phyloP scores from a whole-genome alignment of 257 asterid genomes.

The Penstemon eatonii region DNA sequence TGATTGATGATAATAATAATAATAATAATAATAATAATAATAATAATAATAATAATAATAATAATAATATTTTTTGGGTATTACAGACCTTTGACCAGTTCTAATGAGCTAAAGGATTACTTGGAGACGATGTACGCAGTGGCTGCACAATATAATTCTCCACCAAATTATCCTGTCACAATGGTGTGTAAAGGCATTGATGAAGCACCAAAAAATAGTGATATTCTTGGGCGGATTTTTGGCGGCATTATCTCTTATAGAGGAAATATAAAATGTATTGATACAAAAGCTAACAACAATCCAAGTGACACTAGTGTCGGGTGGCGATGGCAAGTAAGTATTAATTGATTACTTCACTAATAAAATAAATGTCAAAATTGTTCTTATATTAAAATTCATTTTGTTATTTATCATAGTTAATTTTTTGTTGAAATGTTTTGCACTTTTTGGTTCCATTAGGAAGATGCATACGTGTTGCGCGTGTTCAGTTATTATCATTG shows the following conservation, averaged over 20 bases:
- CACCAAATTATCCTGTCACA: constrained; percentile 50
- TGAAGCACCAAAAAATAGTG: constrained; percentile 38
- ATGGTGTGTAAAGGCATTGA: constrained; percentile 57
- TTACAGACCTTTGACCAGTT: constrained; percentile 39
- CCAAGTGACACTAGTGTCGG: constrained; percentile 44
- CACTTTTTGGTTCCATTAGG: too few species aligned
- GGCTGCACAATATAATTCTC: constrained; percentile 59
- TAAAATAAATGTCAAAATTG: too few species aligned
- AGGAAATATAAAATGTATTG: constrained; percentile 39
- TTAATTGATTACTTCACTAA: too few species aligned
- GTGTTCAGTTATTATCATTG: too few species aligned
- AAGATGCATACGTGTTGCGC: too few species aligned
- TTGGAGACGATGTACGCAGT: constrained; percentile 38
- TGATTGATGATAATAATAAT: too few species aligned
- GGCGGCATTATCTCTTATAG: constrained; percentile 45
- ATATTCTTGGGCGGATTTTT: constrained; percentile 44
- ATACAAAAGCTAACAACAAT: neutral
- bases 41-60: too few species aligned
- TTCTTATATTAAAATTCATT: too few species aligned
- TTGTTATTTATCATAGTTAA: too few species aligned
- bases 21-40: too few species aligned
- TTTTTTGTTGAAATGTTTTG: too few species aligned
- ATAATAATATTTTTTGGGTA: neutral
- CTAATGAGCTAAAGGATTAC: constrained; percentile 44
- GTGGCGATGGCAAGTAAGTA: constrained; percentile 74